phyloP scores from a whole-genome alignment of 176 grass and related monocot species.

The Aegilops longissima region DNA sequence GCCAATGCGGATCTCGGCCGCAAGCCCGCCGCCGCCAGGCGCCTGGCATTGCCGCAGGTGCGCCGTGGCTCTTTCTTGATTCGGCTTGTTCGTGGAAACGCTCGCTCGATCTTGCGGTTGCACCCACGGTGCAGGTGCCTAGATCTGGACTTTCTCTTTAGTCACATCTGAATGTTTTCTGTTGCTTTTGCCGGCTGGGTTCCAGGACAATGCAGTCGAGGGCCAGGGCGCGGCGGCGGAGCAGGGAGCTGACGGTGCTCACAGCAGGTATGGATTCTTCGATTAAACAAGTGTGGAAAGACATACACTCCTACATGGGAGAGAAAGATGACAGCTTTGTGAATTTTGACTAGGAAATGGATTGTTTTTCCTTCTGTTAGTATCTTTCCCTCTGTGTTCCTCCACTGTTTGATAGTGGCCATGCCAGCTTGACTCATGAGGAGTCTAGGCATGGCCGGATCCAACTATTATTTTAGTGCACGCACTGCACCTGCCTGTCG shows the following conservation, averaged over 20 bases:
- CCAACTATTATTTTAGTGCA: constrained; percentile 36
- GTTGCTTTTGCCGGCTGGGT: not conserved
- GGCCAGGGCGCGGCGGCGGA: not conserved
- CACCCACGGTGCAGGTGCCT: not conserved
- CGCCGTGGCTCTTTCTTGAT: not conserved
- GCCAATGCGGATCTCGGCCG: constrained; percentile 52
- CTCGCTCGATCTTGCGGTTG: constrained; percentile 26
- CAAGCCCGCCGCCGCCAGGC: constrained; percentile 29
- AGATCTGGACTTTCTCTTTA: constrained; percentile 29
- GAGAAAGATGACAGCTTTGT: not conserved
- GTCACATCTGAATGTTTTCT: not conserved
- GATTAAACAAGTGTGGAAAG: not conserved
- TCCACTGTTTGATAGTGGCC: constrained; percentile 37
- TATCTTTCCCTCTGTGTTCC: not conserved
- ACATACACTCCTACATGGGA: not conserved
- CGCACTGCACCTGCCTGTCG: not conserved
- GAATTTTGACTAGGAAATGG: not conserved
- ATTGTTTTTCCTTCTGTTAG: not conserved
- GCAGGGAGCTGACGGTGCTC: constrained; percentile 5
- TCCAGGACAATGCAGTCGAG: constrained; percentile 34
- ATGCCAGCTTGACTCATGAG: constrained; percentile 33
- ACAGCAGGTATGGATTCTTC: constrained; percentile 38
- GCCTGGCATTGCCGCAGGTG: constrained; percentile 50
- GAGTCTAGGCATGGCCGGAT: constrained; percentile 19
- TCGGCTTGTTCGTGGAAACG: too few relatives aligned